These are phyloP conservation scores for Globisporangium splendens DNA, from an alignment of 352 stramenopile genomes.

Conservation along the genomic window DNA sequence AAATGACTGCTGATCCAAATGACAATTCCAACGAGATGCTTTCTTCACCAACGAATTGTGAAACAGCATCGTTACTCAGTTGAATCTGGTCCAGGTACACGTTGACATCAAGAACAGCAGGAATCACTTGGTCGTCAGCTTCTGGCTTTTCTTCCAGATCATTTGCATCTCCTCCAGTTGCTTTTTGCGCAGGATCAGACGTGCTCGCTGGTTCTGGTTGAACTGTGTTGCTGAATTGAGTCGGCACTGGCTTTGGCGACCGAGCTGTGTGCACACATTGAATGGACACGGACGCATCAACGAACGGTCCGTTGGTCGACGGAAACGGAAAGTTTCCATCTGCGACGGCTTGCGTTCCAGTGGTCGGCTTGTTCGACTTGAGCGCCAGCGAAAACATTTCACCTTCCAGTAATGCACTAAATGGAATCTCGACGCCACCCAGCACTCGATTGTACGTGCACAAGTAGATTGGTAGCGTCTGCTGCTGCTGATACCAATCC, in stretches of 20 bases:
- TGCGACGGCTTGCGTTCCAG: slow-evolving; percentile 13
- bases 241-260: neutral
- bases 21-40: slow-evolving; percentile 33
- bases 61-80: slow-evolving; percentile 21
- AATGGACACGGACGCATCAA: slow-evolving; percentile 29
- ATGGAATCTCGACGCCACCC: slow-evolving; percentile 49
- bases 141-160: neutral
- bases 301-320: slow-evolving; percentile 23
- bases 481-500: slow-evolving; percentile 34
- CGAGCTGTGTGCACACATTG: slow-evolving; percentile 18
- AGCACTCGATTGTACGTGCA: slow-evolving; percentile 69
- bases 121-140: neutral
- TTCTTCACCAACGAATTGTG: slow-evolving; percentile 30
- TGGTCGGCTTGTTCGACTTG: slow-evolving; percentile 1
- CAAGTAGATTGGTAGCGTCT: slow-evolving; percentile 52
- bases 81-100: slow-evolving; percentile 34
- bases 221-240: neutral
- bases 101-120: neutral
- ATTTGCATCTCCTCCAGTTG: neutral
- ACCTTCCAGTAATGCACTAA: slow-evolving; percentile 27
- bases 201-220: neutral
- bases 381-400: slow-evolving; percentile 12
- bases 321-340: slow-evolving; percentile 46
- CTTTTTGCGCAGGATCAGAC: neutral
- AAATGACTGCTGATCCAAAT: slow-evolving; percentile 17